A percentile compares a stretch with the other conserved stretches of the same genome.
Conservation (phyloP, 1,284 basidiomycete genomes). For the Ganoderma multipileum region DNA sequence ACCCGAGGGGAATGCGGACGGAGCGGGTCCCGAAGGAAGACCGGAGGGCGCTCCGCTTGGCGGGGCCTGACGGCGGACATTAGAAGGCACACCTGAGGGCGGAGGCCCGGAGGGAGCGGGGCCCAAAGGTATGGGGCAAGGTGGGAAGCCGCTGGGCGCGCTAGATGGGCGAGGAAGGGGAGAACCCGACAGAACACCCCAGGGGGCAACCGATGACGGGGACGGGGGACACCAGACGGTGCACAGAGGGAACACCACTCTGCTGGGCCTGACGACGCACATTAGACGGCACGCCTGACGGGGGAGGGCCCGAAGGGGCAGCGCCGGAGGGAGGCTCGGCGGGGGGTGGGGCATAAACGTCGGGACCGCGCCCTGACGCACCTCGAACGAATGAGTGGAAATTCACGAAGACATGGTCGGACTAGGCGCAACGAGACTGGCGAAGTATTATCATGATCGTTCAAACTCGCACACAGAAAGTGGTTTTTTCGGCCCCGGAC, state of each 20-base stretch:
- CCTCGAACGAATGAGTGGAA: no score
- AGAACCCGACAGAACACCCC: not conserved
- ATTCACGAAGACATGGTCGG: no score
- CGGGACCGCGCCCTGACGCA: no score
- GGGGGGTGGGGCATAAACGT: no score
- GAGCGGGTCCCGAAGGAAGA: not conserved
- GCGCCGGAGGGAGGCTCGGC: not conserved
- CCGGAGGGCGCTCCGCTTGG: not conserved
- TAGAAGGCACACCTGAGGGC: not conserved
- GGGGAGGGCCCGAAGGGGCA: not conserved
- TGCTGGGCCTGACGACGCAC: not conserved
- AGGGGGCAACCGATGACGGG: no score
- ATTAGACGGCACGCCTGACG: not conserved
- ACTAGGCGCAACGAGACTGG: no score
- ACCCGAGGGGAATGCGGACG: not conserved
- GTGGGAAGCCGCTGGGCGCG: not conserved
- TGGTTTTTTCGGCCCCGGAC: not conserved
- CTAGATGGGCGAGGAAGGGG: not conserved
- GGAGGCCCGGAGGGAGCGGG: not conserved
- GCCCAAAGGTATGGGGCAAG: not conserved
- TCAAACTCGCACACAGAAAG: no score
- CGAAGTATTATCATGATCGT: no score
- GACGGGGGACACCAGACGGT: not conserved
- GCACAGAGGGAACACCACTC: not conserved
- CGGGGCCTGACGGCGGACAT: not conserved